These are phyloP conservation scores for Bauhinia variegata DNA, from an alignment of 306 rosid genomes.

Conservation along the genomic window DNA sequence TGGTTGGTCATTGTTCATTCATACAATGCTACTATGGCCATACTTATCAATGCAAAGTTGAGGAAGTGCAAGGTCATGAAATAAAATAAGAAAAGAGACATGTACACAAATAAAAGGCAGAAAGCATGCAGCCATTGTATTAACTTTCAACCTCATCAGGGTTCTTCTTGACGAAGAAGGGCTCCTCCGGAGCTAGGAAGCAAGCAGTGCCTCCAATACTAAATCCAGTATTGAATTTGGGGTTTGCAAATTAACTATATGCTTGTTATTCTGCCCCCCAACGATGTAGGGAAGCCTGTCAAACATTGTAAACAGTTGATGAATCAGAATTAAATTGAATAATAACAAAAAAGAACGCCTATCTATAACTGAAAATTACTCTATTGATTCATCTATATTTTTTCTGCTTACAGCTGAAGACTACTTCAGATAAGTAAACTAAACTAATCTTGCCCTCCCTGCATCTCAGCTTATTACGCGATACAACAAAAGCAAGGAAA, in stretches of 20 bases:
- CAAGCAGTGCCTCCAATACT: slow-evolving; percentile 42
- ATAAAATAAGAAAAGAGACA: slow-evolving; percentile 7
- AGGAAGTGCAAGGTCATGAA: slow-evolving; percentile 10
- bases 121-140: slow-evolving; percentile 39
- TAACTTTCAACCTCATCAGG: slow-evolving; percentile 49
- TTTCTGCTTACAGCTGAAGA: slow-evolving; percentile 49
- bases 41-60: slow-evolving; percentile 15
- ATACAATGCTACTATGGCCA: slow-evolving; percentile 22
- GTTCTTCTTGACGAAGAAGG: slow-evolving; percentile 40
- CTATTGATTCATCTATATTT: slow-evolving; percentile 51
- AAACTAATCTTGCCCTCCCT: slow-evolving; percentile 40
- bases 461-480: slow-evolving; percentile 34
- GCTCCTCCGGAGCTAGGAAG: slow-evolving; percentile 50
- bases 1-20: neutral
- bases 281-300: slow-evolving; percentile 70
- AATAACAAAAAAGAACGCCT: neutral
- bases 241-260: slow-evolving; percentile 42
- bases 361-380: slow-evolving; percentile 34
- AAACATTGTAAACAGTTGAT: slow-evolving; percentile 51
- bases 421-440: slow-evolving; percentile 39
- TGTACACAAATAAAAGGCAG: slow-evolving; percentile 5
- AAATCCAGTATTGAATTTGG: slow-evolving; percentile 38
- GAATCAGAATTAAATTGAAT: slow-evolving; percentile 43
- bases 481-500: slow-evolving; percentile 41
- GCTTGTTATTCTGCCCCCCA: slow-evolving; percentile 54